These are phyloP conservation scores for Colletotrichum limetticola DNA, from an alignment of 2,329 filamentous ascomycete genomes.

Conservation along the genomic window DNA sequence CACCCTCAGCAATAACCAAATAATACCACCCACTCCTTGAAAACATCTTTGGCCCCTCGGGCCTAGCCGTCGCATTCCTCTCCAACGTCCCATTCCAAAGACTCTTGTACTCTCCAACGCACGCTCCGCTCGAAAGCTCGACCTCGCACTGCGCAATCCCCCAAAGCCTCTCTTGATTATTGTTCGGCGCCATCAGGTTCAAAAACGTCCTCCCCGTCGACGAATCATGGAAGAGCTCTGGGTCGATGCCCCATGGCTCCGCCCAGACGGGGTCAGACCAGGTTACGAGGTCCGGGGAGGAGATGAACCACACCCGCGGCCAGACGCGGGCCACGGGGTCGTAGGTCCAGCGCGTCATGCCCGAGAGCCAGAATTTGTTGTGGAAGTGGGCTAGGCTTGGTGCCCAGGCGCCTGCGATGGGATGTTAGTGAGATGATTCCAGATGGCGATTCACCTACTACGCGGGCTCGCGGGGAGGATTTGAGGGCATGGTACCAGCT, in stretches of 20 bases:
- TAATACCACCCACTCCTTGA: conserved; percentile 14
- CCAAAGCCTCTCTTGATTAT: conserved; percentile 37
- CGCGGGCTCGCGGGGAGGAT: too few relatives aligned
- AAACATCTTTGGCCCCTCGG: conserved; percentile 35
- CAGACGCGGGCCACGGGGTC: conserved; percentile 50
- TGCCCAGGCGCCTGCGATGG: conserved; percentile 13
- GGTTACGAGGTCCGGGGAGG: conserved; percentile 34
- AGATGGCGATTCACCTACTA: too few relatives aligned
- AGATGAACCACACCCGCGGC: conserved; percentile 42
- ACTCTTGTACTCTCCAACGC: conserved; percentile 33
- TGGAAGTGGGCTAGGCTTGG: conserved; percentile 14
- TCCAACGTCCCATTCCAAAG: conserved; percentile 39
- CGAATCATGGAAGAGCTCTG: conserved; percentile 33
- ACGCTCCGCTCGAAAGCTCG: conserved; percentile 29
- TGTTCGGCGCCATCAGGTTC: conserved; percentile 37
- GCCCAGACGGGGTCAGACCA: conserved; percentile 27
- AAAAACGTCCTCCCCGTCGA: conserved; percentile 34
- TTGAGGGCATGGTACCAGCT: not conserved
- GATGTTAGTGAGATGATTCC: not conserved
- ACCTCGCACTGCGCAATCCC: conserved; percentile 38
- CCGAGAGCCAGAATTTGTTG: conserved; percentile 17
- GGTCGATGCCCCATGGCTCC: conserved; percentile 31
- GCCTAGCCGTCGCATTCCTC: conserved; percentile 26
- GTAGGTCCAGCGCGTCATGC: conserved; percentile 47
- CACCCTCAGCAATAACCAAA: conserved; percentile 18